phyloP scores from a whole-genome alignment of 306 rosid species.

The Cicer cuneatum region DNA sequence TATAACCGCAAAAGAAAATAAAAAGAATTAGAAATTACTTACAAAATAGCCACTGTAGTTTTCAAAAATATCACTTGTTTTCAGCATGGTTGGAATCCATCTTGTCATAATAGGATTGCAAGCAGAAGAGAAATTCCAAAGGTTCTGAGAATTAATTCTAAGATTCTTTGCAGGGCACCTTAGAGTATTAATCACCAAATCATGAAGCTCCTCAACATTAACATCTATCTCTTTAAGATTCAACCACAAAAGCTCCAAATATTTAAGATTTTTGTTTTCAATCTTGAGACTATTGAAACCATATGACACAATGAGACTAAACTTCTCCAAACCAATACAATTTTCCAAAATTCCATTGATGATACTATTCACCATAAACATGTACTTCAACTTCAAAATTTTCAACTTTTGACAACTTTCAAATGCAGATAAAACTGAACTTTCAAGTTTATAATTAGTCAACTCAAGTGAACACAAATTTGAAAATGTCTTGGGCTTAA shows the following conservation, averaged over 20 bases:
- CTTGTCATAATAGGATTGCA: neutral
- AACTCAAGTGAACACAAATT: constrained; percentile 32
- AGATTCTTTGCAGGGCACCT: neutral
- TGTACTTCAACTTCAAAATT: neutral
- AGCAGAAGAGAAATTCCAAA: neutral
- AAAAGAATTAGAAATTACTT: constrained; percentile 22
- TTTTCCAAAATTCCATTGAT: neutral
- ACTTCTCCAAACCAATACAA: constrained; percentile 5
- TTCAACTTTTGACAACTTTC: constrained; percentile 15
- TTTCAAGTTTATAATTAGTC: neutral
- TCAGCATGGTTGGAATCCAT: neutral
- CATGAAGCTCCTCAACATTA: constrained; percentile 16
- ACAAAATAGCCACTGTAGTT: constrained; percentile 17
- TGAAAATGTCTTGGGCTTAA: constrained; percentile 14
- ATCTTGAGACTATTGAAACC: constrained; percentile 23
- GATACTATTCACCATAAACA: neutral
- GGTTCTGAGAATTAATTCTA: neutral
- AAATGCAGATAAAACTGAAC: neutral
- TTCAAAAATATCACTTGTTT: constrained; percentile 38
- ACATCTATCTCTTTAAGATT: neutral
- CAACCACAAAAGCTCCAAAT: constrained; percentile 27
- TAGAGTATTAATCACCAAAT: neutral
- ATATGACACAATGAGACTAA: constrained; percentile 8
- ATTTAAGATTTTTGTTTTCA: neutral
- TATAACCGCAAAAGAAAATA: no score